Conservation (phyloP, 164 flowering plant genomes). For the Sextonia rubra region DNA sequence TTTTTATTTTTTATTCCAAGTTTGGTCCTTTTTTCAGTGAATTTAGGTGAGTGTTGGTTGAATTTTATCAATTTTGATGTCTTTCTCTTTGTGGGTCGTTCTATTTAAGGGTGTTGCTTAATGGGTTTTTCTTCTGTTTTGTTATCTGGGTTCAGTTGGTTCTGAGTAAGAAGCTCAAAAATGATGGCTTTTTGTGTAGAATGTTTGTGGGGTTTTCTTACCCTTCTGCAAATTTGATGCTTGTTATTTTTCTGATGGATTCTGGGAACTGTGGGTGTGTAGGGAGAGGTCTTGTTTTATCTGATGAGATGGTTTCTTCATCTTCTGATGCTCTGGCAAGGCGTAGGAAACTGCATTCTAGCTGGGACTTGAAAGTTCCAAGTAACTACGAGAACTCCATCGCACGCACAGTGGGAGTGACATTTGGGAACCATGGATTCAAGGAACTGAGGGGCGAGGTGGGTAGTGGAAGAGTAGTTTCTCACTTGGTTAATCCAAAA, state of each 20-base stretch:
- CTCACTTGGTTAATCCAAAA: not conserved
- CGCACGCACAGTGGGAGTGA: conserved; percentile 20
- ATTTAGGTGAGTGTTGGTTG: not conserved
- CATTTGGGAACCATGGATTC: conserved; percentile 22
- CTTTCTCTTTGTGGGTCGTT: not conserved
- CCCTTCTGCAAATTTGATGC: conserved; percentile 2
- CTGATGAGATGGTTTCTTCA: conserved; percentile 32
- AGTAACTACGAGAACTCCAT: conserved; percentile 18
- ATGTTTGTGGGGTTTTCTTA: conserved; percentile 3
- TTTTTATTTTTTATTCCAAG: too few species aligned
- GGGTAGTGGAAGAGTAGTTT: conserved; percentile 21
- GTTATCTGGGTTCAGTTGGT: not conserved
- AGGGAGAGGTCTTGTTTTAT: conserved; percentile 33
- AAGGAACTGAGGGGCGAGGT: conserved; percentile 26
- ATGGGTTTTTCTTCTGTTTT: not conserved
- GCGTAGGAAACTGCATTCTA: conserved; percentile 23
- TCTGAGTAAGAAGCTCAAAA: not conserved
- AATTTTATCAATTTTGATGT: not conserved
- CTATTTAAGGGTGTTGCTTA: not conserved
- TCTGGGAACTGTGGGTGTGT: conserved; percentile 45
- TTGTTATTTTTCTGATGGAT: conserved; percentile 33
- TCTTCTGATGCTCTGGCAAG: conserved; percentile 27
- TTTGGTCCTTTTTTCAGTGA: not conserved
- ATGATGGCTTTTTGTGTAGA: conserved; percentile 5
- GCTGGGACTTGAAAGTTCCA: conserved; percentile 36